A percentile compares a stretch with the other conserved stretches of the same genome.
These are phyloP conservation scores for Capronia epimyces DNA, from an alignment of 2,329 filamentous ascomycete genomes.

Conservation along the genomic window DNA sequence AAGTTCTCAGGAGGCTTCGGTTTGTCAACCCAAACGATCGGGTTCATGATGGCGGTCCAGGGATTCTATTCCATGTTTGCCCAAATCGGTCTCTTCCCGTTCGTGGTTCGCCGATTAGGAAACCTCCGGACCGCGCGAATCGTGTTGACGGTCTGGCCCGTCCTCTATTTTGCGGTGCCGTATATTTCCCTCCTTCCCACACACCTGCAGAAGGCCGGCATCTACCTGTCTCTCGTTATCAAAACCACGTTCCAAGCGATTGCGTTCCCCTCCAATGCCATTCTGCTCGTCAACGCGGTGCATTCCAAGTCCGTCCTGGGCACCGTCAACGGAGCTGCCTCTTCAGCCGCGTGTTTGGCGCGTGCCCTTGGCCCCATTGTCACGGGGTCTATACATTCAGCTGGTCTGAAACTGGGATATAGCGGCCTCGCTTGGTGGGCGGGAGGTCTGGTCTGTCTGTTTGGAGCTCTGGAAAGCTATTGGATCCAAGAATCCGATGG, in stretches of 20 bases:
- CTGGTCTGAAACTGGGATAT: slow-evolving; percentile 72
- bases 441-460: slow-evolving; percentile 67
- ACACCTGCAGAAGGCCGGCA: slow-evolving; percentile 62
- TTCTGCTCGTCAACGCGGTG: slow-evolving; percentile 82
- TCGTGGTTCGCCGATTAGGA: slow-evolving; percentile 68
- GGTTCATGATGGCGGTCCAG: slow-evolving; percentile 80
- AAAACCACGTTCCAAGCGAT: slow-evolving; percentile 91
- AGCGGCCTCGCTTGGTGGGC: slow-evolving; percentile 93
- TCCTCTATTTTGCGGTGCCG: slow-evolving; percentile 80
- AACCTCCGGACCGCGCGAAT: slow-evolving; percentile 76
- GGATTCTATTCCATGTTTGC: slow-evolving; percentile 84
- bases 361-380: slow-evolving; percentile 83
- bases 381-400: slow-evolving; percentile 76
- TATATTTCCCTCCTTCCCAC: slow-evolving; percentile 82
- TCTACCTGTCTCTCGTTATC: slow-evolving; percentile 75
- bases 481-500: slow-evolving; percentile 63
- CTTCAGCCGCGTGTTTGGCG: slow-evolving; percentile 82
- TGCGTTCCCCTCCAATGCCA: slow-evolving; percentile 83
- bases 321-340: slow-evolving; percentile 86
- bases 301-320: slow-evolving; percentile 79
- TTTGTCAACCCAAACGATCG: slow-evolving; percentile 75
- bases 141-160: slow-evolving; percentile 74
- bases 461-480: slow-evolving; percentile 69
- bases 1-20: slow-evolving; percentile 84
- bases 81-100: slow-evolving; percentile 77